A percentile compares a stretch with the other conserved stretches of the same genome.
phyloP scores from a whole-genome alignment of 495 filamentous ascomycete genomes.

The Neurospora discreta region DNA sequence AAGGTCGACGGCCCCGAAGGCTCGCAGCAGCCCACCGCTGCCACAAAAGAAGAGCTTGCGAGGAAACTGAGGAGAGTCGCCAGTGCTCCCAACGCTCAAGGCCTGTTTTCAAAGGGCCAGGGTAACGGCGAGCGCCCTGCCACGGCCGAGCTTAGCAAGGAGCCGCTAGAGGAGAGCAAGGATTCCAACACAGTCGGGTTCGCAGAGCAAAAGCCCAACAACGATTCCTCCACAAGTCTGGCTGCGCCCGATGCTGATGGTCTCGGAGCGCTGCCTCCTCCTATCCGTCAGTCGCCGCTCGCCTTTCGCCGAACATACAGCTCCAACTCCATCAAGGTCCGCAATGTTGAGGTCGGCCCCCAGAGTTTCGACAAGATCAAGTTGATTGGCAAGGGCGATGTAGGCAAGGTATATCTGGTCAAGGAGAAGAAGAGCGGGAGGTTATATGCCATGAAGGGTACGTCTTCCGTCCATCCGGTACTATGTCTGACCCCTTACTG shows the following conservation, averaged over 20 bases:
- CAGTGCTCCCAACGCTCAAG: constrained; percentile 93
- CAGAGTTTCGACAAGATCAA: constrained; percentile 99
- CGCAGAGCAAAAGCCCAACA: constrained; percentile 26
- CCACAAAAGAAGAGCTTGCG: constrained; percentile 86
- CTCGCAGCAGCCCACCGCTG: constrained; percentile 57
- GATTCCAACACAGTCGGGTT: constrained; percentile 47
- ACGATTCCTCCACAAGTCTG: constrained; percentile 5
- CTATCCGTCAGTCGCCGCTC: constrained; percentile 36
- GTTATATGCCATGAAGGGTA: constrained; percentile 98
- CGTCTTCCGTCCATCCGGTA: not conserved
- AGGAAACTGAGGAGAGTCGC: constrained; percentile 87
- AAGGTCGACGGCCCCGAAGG: constrained; percentile 59
- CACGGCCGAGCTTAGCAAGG: constrained; percentile 71
- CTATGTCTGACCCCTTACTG: constrained; percentile 13
- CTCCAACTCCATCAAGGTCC: constrained; percentile 96
- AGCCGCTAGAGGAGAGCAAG: constrained; percentile 52
- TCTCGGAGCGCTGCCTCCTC: constrained; percentile 32
- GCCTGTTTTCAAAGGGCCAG: constrained; percentile 62
- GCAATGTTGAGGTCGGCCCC: constrained; percentile 92
- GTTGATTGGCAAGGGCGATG: constrained; percentile 95
- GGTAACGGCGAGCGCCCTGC: constrained; percentile 55
- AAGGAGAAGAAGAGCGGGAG: constrained; percentile 92
- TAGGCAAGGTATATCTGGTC: constrained; percentile 96
- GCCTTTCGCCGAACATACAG: constrained; percentile 93
- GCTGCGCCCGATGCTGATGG: constrained; percentile 16